phyloP scores from a whole-genome alignment of 192 early-diverging fungal species.

The Backusella australiensis region DNA sequence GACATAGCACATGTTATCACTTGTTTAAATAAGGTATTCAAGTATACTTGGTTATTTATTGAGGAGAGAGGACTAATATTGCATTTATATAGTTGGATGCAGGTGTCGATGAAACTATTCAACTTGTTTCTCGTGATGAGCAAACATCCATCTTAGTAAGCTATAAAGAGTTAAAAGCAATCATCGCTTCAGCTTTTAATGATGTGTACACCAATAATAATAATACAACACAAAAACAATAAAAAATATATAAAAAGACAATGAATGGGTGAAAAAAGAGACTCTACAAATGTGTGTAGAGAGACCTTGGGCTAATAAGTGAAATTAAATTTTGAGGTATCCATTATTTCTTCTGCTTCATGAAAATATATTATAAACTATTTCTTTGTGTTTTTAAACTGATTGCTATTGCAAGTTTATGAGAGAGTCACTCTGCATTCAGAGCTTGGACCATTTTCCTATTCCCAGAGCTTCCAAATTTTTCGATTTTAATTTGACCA shows the following conservation, averaged over 20 bases:
- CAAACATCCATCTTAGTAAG: conserved; percentile 96
- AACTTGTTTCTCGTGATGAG: conserved; percentile 95
- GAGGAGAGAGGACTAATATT: neutral
- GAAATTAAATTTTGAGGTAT: too few relatives aligned
- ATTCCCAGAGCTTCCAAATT: too few relatives aligned
- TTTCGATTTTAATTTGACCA: too few relatives aligned
- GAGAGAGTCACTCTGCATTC: too few relatives aligned
- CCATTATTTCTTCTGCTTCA: too few relatives aligned
- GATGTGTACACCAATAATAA: conserved; percentile 56
- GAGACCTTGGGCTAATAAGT: too few relatives aligned
- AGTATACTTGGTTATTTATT: neutral
- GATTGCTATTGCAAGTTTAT: too few relatives aligned
- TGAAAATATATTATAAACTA: too few relatives aligned
- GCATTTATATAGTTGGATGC: conserved; percentile 75
- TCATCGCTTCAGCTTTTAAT: conserved; percentile 82
- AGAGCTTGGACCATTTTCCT: too few relatives aligned
- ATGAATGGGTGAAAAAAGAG: neutral
- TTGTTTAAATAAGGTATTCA: conserved; percentile 89
- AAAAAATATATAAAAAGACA: neutral
- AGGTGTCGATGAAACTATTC: conserved; percentile 91
- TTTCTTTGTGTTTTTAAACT: too few relatives aligned
- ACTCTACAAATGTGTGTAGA: too few relatives aligned
- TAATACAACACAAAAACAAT: neutral
- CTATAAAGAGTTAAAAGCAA: conserved; percentile 92
- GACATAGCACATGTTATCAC: conserved; percentile 92